Evolutionary conservation across 2,329 filamentous ascomycete species (phyloP), one percentile per base, ranked within the genome.

Genomic region (Cladophialophora chaetospira): DNA sequence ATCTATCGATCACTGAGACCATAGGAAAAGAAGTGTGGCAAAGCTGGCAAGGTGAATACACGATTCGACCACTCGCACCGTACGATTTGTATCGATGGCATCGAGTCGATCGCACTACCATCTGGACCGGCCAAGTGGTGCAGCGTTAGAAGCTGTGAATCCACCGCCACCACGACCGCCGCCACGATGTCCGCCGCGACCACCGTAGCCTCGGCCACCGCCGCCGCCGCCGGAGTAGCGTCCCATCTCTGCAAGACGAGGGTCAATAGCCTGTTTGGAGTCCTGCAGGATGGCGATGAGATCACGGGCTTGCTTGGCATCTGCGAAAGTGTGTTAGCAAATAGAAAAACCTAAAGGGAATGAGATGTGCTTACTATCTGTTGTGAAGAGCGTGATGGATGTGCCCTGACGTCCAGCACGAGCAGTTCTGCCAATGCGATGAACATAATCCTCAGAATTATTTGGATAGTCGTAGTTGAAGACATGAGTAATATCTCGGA

Each of bases 381-480:
- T 94, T 75, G 94, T 97, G 79, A 99, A 99, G 71, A 99, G 85
- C 65, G 94, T 97, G 72, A 97, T 97, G 74, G 94, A 94, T 69
- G 92, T 97, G 79, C 94, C 94, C 65, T 88, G 90, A 70, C 88
- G 88, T 79, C 94, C 94, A 72, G 83, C 83, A 81, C 84, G 83
- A 76, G 80, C 84, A 71, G 84, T 87, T 77, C 84, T 82, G 71
- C 84, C 84, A 72, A 86, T 86, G 71, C 84, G 83, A 73, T 87
- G 84, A 72, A 87, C 82, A 69, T 87, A 87, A 70, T 87, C 84
- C 74, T 87, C 84, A 69, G 83, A 86, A 74, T 87, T 97, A 82
- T 97, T 97, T 76, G 93, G 93, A 79, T 97, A 97, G 77, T 97
- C 94, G 89, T 97, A 97, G 87, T 97, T 97, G 80, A 99, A 85